Evolutionary conservation across 768 basidiomycete genomes (phyloP), one percentile per base, ranked within the genome.

Genomic region (Exidia glandulosa): DNA sequence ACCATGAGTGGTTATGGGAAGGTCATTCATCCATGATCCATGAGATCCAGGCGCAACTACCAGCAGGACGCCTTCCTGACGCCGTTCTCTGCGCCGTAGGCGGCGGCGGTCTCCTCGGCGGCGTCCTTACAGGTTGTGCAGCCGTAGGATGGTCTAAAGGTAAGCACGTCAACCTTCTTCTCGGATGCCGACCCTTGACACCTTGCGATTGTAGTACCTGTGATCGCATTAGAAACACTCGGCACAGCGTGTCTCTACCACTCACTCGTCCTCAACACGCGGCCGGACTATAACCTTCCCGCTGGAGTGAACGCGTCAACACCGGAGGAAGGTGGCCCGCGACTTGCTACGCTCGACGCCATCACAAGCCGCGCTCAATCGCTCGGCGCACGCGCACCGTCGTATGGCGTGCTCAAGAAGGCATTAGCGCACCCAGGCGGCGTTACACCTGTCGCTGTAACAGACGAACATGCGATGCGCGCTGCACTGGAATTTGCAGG

Each of bases 11-110:
- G 75, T 57, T 90, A 14, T 90, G 88, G 88, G 78, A 84, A 66
- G 89, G 89, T 1, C 86, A 90, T 65, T 77, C 82, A n/a, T 85
- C 86, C 19, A 83, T 90, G 78, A 74, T 90, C 41, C 66, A 72
- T 16, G 89, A 90, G 66, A 81, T 88, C 48, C 68, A 74, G 19
- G 65, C 68, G 12, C 85, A 88, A 62, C 72, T 89, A 3, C 70
- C 70, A 0, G 25, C 14, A 9, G 50, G 25, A 6, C 62, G 64
- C 3, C 79, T 78, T 64, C 87, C 88, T 3, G 81, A 84, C 60
- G 87, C 86, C 0, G 82, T 90, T 41, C 82, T 90, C 60, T 90
- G 88, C 66, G 84, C 83, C 57, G 86, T 90, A 12, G 89, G 89
- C 34, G 88, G 88, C 0, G 88, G 78, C 0, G 87, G 88, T 1